Base-by-base conservation (phyloP, 441 rosid genomes). In the Euphorbia celastroides region DNA sequence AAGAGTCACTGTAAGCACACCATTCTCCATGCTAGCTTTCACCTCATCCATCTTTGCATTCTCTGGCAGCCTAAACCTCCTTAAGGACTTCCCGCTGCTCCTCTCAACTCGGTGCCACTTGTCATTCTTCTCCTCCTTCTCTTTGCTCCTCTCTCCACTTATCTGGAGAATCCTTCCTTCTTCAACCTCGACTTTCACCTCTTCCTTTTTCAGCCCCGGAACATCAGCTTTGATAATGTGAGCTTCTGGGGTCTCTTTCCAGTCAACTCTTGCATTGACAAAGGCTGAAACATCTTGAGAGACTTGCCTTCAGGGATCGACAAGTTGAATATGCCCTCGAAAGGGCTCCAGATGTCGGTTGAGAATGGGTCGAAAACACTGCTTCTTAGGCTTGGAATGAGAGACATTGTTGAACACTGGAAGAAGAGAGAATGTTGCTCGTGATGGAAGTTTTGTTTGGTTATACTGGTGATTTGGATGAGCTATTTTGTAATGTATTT, bases 191-290 rank as follows among this genome's bases (percentile, higher is more conserved):
- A 81, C 82, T 46, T 81, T 83, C 50, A 79, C 79, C 42, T 79
- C 83, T 46, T 81, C 82, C 34, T 77, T 83, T 80, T 72, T 77
- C 23, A 79, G 60, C 58, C 81, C 82, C 0, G 82, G 85, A 7
- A 81, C 71, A 65, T 79, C 88, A 0, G 82, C 86, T 78, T 76
- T 74, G 75, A 83, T 81, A 26, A 83, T 56, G 69, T 81, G 81
- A 4, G 82, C 80, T 20, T 74, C 82, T 13, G 82, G 78, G 2
- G 85, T 81, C 52, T 83, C 88, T 60, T 69, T 77, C 86, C 82
- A 78, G 62, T 83, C 82, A 3, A 79, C 69, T 7, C 77, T 66
- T 1, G 80, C 58, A 52, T 67, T 74, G 30, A 38, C 70, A 8
- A 81, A 65, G n/a, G 67, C 56, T 19, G 74, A 58, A 26, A 63